A percentile compares a stretch with the other conserved stretches of the same genome.
Conservation (phyloP, 2,329 filamentous ascomycete genomes). For the Colletotrichum ledebouriae region DNA sequence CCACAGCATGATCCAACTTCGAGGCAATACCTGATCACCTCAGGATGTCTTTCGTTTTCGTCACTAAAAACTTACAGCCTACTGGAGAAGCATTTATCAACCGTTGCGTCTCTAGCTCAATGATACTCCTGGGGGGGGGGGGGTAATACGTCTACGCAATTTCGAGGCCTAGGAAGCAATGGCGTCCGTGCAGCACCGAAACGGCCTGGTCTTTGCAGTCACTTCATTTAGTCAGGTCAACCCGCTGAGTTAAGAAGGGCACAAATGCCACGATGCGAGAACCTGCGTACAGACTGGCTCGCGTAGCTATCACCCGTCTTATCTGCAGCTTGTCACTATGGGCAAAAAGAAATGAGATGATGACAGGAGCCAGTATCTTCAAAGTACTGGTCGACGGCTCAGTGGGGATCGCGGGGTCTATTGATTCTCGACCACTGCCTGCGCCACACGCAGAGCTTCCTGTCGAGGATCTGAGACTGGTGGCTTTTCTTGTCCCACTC, state of each 20-base stretch:
- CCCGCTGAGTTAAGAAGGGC: not conserved
- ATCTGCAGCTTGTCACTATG: slow-evolving; percentile 20
- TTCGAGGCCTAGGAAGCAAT: not conserved
- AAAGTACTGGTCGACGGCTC: slow-evolving; percentile 17
- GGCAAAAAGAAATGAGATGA: not conserved
- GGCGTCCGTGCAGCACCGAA: slow-evolving; percentile 7
- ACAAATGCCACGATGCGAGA: slow-evolving; percentile 18
- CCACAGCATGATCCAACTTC: not conserved
- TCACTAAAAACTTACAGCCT: not conserved
- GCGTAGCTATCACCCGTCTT: slow-evolving; percentile 19
- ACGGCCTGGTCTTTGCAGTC: not conserved
- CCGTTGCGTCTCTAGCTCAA: not conserved
- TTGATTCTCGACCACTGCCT: slow-evolving; percentile 27
- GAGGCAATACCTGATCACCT: not conserved
- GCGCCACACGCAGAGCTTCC: slow-evolving; percentile 34
- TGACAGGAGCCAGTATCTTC: slow-evolving; percentile 25
- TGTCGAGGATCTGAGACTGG: slow-evolving; percentile 17
- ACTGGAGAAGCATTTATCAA: not conserved
- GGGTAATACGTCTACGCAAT: not conserved
- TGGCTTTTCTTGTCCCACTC: slow-evolving; percentile 21
- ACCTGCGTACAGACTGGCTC: slow-evolving; percentile 18
- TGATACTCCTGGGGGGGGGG: not conserved
- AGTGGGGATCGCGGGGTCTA: slow-evolving; percentile 37
- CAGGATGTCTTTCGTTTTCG: not conserved
- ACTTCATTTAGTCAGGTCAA: not conserved